Base-by-base conservation (phyloP, 805 yeast genomes). In the Blastobotrys muscicola region DNA sequence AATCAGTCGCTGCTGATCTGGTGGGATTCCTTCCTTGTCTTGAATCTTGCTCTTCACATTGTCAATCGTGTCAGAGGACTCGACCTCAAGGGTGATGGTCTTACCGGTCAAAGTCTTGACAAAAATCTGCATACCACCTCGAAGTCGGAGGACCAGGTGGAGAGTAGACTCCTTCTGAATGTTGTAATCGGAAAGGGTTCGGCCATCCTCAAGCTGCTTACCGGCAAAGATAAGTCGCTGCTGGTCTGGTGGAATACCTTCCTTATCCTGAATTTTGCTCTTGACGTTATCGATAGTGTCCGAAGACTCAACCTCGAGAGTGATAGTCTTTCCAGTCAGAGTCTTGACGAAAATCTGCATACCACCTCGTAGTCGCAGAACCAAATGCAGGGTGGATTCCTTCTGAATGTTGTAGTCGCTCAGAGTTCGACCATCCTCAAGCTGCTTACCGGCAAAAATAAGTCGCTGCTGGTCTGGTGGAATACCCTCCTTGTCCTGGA, bases 1-100 rank as follows among this genome's bases (percentile, higher is more conserved):
- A 80, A 90, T 90, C 67, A 92, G 83, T 79, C 98, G 85, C 79
- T 90, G 97, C 74, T 90, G 97, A 75, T 90, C 97, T 67, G 97
- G 97, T 71, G 97, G 97, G 62, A 90, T 90, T 68, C 97, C 97
- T 74, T 90, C 97, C 81, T 90, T 90, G 82, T 90, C 95, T 76
- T 86, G 95, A 71, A 87, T 87, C 82, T 89, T 89, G 69, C 95
- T 78, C 80, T 87, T 87, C 80, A 87, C 96, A 68, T 87, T 87
- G 82, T 87, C 96, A 72, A 87, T 87, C 68, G 96, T 87, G 82
- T 87, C 97, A 62, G 95, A 85, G 62, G 96, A 86, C 80, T 87
- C 97, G 69, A 87, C 97, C 78, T 87, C 96, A 65, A 89, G 82
- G 79, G 97, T 87, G 74, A 89, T 89, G 70, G 95, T 68, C 86